Conservation (phyloP, 305 asterid species). For the Fraxinus ornus region DNA sequence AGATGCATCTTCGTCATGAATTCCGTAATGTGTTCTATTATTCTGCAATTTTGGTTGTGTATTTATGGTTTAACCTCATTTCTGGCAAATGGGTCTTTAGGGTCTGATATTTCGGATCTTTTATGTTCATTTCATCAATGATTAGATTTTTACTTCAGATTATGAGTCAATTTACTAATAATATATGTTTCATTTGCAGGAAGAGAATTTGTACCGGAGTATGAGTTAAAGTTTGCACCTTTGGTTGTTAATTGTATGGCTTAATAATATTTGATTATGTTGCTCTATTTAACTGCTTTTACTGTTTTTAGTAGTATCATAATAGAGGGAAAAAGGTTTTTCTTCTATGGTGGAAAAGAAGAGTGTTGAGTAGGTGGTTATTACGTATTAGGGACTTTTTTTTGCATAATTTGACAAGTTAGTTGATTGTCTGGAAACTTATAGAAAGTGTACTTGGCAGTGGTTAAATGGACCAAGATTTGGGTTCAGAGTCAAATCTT, state of each 20-base stretch:
- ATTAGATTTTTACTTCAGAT: slow-evolving; percentile 1
- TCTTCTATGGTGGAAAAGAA: slow-evolving; percentile 1
- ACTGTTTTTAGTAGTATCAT: neutral
- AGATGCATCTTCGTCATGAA: neutral
- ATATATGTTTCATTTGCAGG: neutral
- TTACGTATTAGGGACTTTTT: neutral
- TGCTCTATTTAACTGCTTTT: neutral
- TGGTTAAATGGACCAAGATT: slow-evolving; percentile 62
- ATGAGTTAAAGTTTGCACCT: slow-evolving; percentile 27
- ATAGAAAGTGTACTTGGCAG: slow-evolving; percentile 7
- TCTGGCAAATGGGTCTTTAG: slow-evolving; percentile 3
- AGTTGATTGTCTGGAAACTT: slow-evolving; percentile 6
- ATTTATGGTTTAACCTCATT: neutral
- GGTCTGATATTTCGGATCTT: neutral
- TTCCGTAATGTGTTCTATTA: neutral
- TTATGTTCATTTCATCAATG: neutral
- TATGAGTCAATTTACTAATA: slow-evolving; percentile 12
- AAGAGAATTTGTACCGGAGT: neutral
- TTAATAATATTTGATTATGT: slow-evolving; percentile 13
- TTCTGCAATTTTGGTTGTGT: neutral
- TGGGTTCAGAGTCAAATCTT: slow-evolving; percentile 43
- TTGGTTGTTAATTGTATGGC: slow-evolving; percentile 15
- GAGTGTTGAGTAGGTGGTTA: neutral
- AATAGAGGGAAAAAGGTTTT: neutral
- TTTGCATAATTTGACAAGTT: slow-evolving; percentile 3